Base-by-base conservation (phyloP, 805 yeast species). In the Pichia pseudocactophila region DNA sequence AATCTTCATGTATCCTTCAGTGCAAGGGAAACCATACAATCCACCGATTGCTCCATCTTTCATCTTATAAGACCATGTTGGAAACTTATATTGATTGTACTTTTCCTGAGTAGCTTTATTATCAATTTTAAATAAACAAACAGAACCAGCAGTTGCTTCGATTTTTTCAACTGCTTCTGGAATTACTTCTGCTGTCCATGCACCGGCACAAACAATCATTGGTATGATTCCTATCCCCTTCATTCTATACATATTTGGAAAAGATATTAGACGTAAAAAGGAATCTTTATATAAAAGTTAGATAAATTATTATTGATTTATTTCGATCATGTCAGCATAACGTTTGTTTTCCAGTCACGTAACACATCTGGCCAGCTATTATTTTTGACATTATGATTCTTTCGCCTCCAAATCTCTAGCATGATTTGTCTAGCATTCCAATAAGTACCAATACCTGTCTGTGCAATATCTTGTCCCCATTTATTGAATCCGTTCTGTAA, bases 371-470 rank as follows among this genome's bases (percentile, higher is more conserved):
- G 76, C 96, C 96, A 86, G 51, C 77, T 76, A 50, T 76, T 83
- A 42, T 74, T 66, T 20, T 66, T 64, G 44, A 74, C 80, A 30
- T 74, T 73, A 50, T 70, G 71, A 39, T 76, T 68, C 52, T 85
- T 75, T 35, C 95, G 66, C 46, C 87, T 62, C 92, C 94, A 84
- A 9, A 85, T 90, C 57, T 86, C 96, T 45, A 78, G 66, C 83
- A 85, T 81, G 39, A 86, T 83, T 55, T 82, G 88, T 43, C 90
- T 65, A 0, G 90, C 88, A 12, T 87, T 88, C 85, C 88, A 82
- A 56, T 85, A 86, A 27, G 89, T 78, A 0, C 95, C 94, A 48
- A 78, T 68, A 12, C 84, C 83, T 12, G 71, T 69, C 35, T 61
- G 62, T 5, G 78, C 71, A 36, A 76, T 75, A 44, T 74, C 74